Percentiles rank a stretch among this genome's conserved stretches.
phyloP scores from a whole-genome alignment of 2,329 filamentous ascomycete genomes.

The Sclerotiophoma versabilis region DNA sequence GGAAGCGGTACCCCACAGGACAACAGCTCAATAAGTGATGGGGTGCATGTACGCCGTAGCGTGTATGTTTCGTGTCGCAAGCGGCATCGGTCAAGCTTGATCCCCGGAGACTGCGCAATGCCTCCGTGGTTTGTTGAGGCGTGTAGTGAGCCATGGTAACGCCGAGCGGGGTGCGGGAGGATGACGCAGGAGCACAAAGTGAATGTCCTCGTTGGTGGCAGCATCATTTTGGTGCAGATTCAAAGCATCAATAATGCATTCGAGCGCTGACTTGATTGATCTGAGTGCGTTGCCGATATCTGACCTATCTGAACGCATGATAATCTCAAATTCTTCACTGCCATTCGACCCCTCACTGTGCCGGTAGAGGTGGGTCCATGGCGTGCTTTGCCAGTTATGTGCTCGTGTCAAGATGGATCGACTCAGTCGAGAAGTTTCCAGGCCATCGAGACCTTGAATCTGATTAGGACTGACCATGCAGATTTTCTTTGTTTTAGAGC shows the following conservation, averaged over 20 bases:
- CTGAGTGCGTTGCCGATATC: background rate
- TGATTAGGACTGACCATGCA: constrained; percentile 15
- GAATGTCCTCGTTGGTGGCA: background rate
- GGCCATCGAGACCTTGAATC: constrained; percentile 1
- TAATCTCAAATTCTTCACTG: background rate
- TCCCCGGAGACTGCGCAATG: background rate
- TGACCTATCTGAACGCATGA: background rate
- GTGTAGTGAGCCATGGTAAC: constrained; percentile 21
- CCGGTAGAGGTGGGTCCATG: constrained; percentile 1
- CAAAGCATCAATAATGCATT: background rate
- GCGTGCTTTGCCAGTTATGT: background rate
- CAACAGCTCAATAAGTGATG: background rate
- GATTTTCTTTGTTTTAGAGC: constrained; percentile 24
- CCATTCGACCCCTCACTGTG: constrained; percentile 5
- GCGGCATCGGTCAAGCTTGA: constrained; percentile 3
- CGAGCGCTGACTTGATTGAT: background rate
- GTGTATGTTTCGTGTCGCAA: constrained; percentile 12
- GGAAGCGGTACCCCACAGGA: constrained; percentile 5
- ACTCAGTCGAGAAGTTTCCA: constrained; percentile 8
- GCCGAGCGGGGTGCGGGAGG: constrained; percentile 15
- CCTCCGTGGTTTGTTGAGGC: constrained; percentile 11
- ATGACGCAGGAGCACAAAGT: constrained; percentile 5
- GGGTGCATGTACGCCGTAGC: constrained; percentile 4
- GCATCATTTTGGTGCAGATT: background rate
- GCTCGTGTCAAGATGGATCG: constrained; percentile 9